These are phyloP conservation scores for Fraxinus ornus DNA, from an alignment of 305 asterid species.

Conservation along the genomic window DNA sequence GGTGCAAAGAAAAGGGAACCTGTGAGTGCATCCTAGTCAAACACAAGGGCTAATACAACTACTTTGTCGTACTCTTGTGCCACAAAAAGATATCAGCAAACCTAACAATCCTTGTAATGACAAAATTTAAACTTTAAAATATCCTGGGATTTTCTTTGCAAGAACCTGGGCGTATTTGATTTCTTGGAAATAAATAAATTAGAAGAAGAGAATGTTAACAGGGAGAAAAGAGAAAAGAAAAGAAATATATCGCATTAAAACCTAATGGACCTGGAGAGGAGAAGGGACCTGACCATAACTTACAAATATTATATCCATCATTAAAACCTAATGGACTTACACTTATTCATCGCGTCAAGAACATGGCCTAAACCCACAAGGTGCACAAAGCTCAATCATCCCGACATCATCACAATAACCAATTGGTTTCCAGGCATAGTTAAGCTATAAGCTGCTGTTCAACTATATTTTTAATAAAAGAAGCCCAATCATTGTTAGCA, in stretches of 20 bases:
- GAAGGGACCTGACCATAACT: not conserved
- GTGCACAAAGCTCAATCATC: not conserved
- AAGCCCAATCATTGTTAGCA: not conserved
- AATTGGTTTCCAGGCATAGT: not conserved
- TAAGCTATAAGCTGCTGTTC: not conserved
- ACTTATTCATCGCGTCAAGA: not conserved
- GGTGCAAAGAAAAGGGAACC: constrained; percentile 18
- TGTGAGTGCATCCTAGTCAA: not conserved
- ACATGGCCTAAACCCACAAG: not conserved
- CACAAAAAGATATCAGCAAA: not conserved
- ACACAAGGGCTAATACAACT: not conserved
- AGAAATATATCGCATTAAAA: not conserved
- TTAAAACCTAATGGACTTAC: not conserved
- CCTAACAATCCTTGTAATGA: not conserved
- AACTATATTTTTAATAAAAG: not conserved
- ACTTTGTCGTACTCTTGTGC: not conserved
- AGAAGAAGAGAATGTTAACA: not conserved
- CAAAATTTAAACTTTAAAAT: not conserved
- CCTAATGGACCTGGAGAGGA: not conserved
- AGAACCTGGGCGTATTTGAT: not conserved
- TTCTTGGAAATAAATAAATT: not conserved
- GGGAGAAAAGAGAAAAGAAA: not conserved
- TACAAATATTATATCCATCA: not conserved
- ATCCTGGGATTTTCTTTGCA: not conserved
- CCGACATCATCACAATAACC: not conserved